A percentile compares a stretch with the other conserved stretches of the same genome.
phyloP scores from a whole-genome alignment of 179 eudicot genomes.

The Camellia oleifera region DNA sequence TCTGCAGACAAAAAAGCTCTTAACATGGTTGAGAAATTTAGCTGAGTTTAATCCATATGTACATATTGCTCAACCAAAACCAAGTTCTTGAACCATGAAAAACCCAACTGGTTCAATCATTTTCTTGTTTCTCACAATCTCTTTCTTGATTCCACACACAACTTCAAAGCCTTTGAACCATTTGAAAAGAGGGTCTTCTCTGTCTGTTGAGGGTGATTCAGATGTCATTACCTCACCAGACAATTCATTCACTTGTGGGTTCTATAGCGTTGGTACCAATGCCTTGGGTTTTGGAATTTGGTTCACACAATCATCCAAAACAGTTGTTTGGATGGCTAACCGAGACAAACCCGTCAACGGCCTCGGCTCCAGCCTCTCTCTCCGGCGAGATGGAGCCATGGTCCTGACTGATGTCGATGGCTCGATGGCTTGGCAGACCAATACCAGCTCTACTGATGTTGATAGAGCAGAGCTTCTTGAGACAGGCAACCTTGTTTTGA shows the following conservation, averaged over 20 bases:
- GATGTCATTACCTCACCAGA: slow-evolving; percentile 38
- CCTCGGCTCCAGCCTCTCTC: slow-evolving; percentile 35
- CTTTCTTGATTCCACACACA: neutral
- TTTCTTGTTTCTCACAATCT: slow-evolving; percentile 15
- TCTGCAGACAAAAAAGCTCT: too few species aligned
- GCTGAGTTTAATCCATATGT: too few species aligned
- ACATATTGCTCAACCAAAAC: too few species aligned
- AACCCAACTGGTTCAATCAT: slow-evolving; percentile 8
- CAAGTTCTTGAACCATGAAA: slow-evolving; percentile 18
- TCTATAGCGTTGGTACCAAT: slow-evolving; percentile 31
- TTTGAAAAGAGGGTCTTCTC: slow-evolving; percentile 31
- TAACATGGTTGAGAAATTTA: too few species aligned
- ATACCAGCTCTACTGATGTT: slow-evolving; percentile 26
- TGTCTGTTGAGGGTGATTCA: slow-evolving; percentile 30
- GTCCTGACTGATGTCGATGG: slow-evolving; percentile 44
- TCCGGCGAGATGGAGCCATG: slow-evolving; percentile 34
- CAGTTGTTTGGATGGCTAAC: slow-evolving; percentile 58
- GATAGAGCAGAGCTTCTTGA: slow-evolving; percentile 31
- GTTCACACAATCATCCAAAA: slow-evolving; percentile 45
- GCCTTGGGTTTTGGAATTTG: slow-evolving; percentile 50
- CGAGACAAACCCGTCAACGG: slow-evolving; percentile 50
- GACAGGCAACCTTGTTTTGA: slow-evolving; percentile 57
- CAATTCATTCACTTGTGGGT: slow-evolving; percentile 49
- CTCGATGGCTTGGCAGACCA: slow-evolving; percentile 42
- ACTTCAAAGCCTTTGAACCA: slow-evolving; percentile 17